Evolutionary conservation across 805 yeast species (phyloP).

Genomic region (Komagataella pseudopastoris): DNA sequence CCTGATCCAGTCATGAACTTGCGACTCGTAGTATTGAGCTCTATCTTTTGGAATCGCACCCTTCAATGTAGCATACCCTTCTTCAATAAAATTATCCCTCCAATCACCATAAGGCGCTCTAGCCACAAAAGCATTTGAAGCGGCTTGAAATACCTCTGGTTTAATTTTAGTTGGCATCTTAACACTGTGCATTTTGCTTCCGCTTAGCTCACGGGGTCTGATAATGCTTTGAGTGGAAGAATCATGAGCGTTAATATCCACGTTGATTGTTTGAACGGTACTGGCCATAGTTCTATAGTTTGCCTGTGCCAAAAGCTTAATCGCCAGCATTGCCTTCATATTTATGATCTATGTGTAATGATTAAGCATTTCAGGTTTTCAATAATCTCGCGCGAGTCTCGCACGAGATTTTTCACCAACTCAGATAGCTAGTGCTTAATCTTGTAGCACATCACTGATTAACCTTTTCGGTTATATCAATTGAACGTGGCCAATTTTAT

Average conservation of each 20-base stretch:
- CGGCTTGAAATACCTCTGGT: neutral
- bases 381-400: neutral
- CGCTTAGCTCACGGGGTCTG: neutral
- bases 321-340: neutral
- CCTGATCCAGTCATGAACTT: conserved; percentile 12
- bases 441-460: neutral
- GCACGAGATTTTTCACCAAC: neutral
- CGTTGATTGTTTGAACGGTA: neutral
- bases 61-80: conserved; percentile 20
- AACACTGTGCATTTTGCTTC: neutral
- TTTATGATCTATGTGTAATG: neutral
- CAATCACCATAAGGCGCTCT: conserved; percentile 11
- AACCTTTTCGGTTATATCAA: neutral
- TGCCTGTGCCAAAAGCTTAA: neutral
- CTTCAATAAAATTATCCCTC: conserved; percentile 15
- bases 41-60: conserved; percentile 12
- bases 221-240: neutral
- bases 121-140: neutral
- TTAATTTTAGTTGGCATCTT: neutral
- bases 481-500: neutral
- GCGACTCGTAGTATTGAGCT: conserved; percentile 11
- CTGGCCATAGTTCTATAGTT: neutral
- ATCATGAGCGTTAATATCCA: neutral
- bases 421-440: neutral
- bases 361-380: neutral